Evolutionary conservation across 1,139 yeast species (phyloP).

Genomic region (Saccharomyces hybrid): DNA sequence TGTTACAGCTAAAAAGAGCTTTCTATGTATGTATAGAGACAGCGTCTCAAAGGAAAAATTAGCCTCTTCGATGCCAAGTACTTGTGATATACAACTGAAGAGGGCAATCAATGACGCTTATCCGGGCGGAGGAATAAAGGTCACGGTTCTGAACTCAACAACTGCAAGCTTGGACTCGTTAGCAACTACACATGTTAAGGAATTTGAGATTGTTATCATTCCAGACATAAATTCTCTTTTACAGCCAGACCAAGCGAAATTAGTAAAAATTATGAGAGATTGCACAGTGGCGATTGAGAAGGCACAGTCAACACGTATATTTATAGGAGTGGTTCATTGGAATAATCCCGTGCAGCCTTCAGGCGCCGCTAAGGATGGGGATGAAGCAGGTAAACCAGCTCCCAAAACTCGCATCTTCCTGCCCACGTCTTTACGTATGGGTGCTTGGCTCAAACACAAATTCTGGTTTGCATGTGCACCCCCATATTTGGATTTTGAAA

Average conservation of each 20-base stretch:
- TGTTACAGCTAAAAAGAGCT: constrained; percentile 14
- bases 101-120: background rate
- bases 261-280: constrained; percentile 8
- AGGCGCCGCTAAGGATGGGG: background rate
- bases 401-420: constrained; percentile 3
- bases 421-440: constrained; percentile 4
- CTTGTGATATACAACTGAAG: background rate
- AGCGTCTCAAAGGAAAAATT: background rate
- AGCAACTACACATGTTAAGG: background rate
- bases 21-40: constrained; percentile 10
- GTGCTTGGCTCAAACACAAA: constrained; percentile 23
- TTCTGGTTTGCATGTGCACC: constrained; percentile 26
- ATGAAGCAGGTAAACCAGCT: background rate
- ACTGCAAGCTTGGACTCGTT: background rate
- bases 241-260: constrained; percentile 1
- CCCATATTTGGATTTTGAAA: constrained; percentile 5
- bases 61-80: background rate
- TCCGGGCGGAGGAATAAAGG: background rate
- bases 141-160: background rate
- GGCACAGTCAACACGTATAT: constrained; percentile 6
- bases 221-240: background rate
- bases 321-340: constrained; percentile 18
- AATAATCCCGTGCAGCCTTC: background rate
- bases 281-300: background rate
- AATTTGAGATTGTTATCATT: constrained; percentile 3